phyloP scores from a whole-genome alignment of 176 grass and related monocot species.

The bread wheat (Triticum aestivum) region IWGSC_CS_RefSeq_v2.1 NC_057804.1:584990891-584991390 shows the following conservation, averaged over 20 bases:
- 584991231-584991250: neutral
- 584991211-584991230: neutral
- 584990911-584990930: no score
- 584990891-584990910: no score
- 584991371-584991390: neutral
- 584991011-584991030: neutral
- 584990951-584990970: no score
- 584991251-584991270: neutral
- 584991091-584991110: neutral
- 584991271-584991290: neutral
- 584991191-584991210: constrained; percentile 12
- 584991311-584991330: constrained; percentile 28
- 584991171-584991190: neutral
- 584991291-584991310: neutral
- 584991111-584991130: constrained; percentile 1
- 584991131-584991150: neutral
- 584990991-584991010: neutral
- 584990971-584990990: neutral
- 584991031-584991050: neutral
- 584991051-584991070: neutral
- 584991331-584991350: constrained; percentile 10
- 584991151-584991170: neutral
- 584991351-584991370: neutral
- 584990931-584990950: no score
- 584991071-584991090: neutral